Percentiles rank a stretch among this genome's conserved stretches.
Evolutionary conservation across 441 rosid species (phyloP).

Genomic region (Croton setiger): DNA sequence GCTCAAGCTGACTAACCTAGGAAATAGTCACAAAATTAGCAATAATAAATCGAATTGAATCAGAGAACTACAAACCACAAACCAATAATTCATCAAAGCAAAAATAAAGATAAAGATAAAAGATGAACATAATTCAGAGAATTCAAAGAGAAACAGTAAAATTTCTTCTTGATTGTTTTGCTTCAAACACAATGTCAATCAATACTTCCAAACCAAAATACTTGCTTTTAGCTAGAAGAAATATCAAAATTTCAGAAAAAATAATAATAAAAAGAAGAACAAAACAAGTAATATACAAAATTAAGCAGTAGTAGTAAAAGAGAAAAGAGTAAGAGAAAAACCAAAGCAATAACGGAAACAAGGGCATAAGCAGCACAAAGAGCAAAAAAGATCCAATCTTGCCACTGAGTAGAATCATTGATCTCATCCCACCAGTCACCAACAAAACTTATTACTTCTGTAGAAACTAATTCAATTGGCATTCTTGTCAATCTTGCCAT

Average conservation of each 20-base stretch:
- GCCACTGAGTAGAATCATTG: conserved; percentile 66
- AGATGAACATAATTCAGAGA: not conserved
- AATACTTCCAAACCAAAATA: not conserved
- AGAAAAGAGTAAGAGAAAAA: conserved; percentile 22
- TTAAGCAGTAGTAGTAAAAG: not conserved
- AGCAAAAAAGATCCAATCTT: conserved; percentile 74
- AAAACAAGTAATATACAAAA: not conserved
- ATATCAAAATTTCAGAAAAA: not conserved
- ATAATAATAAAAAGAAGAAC: too few relatives aligned
- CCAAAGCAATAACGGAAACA: conserved; percentile 78
- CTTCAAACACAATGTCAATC: conserved; percentile 7
- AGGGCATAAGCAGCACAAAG: conserved; percentile 81
- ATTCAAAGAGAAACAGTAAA: not conserved
- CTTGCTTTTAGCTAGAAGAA: not conserved
- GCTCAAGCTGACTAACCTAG: not conserved
- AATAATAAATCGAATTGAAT: not conserved
- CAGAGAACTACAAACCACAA: not conserved
- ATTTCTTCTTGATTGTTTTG: not conserved
- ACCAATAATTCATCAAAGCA: not conserved
- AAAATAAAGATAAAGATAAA: not conserved
- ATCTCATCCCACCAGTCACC: conserved; percentile 50
- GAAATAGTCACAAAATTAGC: not conserved
- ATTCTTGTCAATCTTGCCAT: conserved; percentile 26
- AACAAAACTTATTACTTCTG: conserved; percentile 20
- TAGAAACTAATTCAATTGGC: conserved; percentile 20